Base-by-base conservation (phyloP, 2,329 filamentous ascomycete species). In the Cercospora citrullina region DNA sequence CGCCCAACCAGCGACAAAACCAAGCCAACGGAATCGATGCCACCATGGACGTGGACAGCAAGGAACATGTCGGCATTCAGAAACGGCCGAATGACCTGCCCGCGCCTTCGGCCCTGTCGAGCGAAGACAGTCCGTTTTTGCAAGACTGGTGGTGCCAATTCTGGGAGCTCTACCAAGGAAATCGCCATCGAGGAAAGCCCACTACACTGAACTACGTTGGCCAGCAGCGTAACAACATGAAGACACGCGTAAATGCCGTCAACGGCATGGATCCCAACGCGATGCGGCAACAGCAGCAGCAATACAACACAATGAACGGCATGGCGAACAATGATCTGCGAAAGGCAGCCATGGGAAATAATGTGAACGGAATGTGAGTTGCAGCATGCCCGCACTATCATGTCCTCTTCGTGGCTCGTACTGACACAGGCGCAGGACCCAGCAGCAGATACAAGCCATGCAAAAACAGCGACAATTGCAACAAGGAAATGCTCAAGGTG, bases 61-160 rank as follows among this genome's bases (percentile, higher is more conserved):
- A 95, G 81, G 91, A 94, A 72, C 65, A 69, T 33, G 31, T 65
- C 39, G 90, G 91, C 71, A 81, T 90, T 68, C 89, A 92, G 72
- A 94, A 94, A 78, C 86, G 91, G 53, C 91, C 92, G 0, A 87
- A 90, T 66, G 93, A 96, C 76, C 85, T 98, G 45, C 94, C 94
- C 4, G 85, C 87, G 6, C 90, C 93, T 12, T 89, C 88, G 70
- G 83, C 93, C 5, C 88, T 89, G 12, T 86, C 84, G 77, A 86
- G 87, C 60, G 84, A 84, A 64, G 91, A 90, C 75, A 91, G 87
- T 70, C 92, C 92, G 28, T 98, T 99, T 76, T 84, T 99, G n/a
- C 91, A 93, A 74, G 95, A 98, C 76, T 99, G 95, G 95, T 99
- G 96, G 84, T 92, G 90, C 77, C 87, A 97, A 63, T 99, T 99